Percentiles rank a stretch among this genome's conserved stretches.
These are phyloP conservation scores for Dioszegia aurantiaca DNA, from an alignment of 768 basidiomycete genomes.

Conservation along the genomic window DNA sequence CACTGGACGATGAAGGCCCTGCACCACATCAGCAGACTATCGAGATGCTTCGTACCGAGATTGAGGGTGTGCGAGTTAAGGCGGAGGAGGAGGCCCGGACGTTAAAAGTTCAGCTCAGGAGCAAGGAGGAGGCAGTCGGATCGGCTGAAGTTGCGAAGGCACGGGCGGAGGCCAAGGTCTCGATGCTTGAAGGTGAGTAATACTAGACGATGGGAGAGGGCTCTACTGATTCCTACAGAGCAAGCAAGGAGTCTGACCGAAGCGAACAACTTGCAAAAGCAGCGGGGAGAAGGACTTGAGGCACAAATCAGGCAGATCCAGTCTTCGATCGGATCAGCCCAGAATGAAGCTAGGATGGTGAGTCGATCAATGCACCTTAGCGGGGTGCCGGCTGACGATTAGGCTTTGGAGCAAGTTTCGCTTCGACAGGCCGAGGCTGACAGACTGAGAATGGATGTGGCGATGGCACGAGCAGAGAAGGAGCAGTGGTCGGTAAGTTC, in stretches of 20 bases:
- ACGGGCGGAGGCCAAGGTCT: slow-evolving; percentile 77
- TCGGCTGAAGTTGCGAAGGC: slow-evolving; percentile 67
- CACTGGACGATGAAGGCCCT: slow-evolving; percentile 19
- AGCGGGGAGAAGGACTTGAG: slow-evolving; percentile 35
- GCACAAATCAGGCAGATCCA: slow-evolving; percentile 33
- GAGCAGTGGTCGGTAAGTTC: slow-evolving; percentile 77
- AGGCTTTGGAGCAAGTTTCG: slow-evolving; percentile 66
- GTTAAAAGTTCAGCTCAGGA: slow-evolving; percentile 67
- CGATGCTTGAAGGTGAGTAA: slow-evolving; percentile 71
- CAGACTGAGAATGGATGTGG: slow-evolving; percentile 76
- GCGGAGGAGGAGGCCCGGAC: slow-evolving; percentile 73
- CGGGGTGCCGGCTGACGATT: slow-evolving; percentile 27
- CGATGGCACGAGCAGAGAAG: slow-evolving; percentile 88
- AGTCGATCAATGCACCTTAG: slow-evolving; percentile 7
- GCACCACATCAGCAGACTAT: slow-evolving; percentile 52
- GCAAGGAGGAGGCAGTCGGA: slow-evolving; percentile 67
- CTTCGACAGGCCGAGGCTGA: slow-evolving; percentile 64
- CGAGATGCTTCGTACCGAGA: slow-evolving; percentile 70
- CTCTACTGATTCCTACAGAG: slow-evolving; percentile 33
- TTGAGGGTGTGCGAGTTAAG: slow-evolving; percentile 74
- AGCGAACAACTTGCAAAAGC: slow-evolving; percentile 37
- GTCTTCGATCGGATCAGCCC: slow-evolving; percentile 27
- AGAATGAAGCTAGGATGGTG: slow-evolving; percentile 34
- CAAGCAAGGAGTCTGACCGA: slow-evolving; percentile 40
- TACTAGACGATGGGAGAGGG: no score